Evolutionary conservation across 2,329 filamentous ascomycete species (phyloP), one percentile per base, ranked within the genome.

Genomic region (Ceratocystis variospora): DNA sequence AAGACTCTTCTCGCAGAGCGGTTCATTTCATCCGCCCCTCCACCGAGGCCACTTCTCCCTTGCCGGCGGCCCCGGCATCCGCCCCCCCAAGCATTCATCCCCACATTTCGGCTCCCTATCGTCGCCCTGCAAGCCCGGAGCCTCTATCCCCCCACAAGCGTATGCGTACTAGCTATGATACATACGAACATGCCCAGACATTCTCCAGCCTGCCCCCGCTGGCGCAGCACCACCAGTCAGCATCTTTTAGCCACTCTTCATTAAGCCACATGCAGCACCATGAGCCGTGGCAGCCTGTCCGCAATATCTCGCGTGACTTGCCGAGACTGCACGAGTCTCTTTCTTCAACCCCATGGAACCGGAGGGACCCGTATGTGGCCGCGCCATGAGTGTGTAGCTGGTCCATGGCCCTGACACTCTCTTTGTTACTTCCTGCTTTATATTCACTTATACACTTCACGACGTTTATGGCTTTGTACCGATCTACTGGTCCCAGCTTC

Each of bases 91-190:
- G 19, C 17, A 33, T 48, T n/a, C 37, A 44, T 4, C 2, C 46
- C 4, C 44, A 63, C 41, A 33, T 33, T 33, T 7, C 10, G n/a
- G 41, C 22, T 0, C 22, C 41, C 0, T 22, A 15, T 5, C 44
- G 61, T n/a, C 61, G 61, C 31, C 33, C 61, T 15, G 44, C 67
- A 50, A 76, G 70, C 59, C 73, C 75, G 8, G 68, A 71, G 28
- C 61, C 70, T 4, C 71, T 71, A 4, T 71, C 74, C 17, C 76
- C 79, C 28, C 72, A 77, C 68, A 84, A 85, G 73, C 77, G 81
- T 67, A 73, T 79, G 48, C 77, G 79, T 65, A 73, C 80, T 31
- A 77, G 77, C 17, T 79, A 79, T 69, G 78, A 81, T 61, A 73
- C 77, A 55, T 82, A 69, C 46, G 63, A 66, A 6, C 66, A 62